Evolutionary conservation across 257 asterid species (phyloP).

Genomic region (Solanum medicagineum): DNA sequence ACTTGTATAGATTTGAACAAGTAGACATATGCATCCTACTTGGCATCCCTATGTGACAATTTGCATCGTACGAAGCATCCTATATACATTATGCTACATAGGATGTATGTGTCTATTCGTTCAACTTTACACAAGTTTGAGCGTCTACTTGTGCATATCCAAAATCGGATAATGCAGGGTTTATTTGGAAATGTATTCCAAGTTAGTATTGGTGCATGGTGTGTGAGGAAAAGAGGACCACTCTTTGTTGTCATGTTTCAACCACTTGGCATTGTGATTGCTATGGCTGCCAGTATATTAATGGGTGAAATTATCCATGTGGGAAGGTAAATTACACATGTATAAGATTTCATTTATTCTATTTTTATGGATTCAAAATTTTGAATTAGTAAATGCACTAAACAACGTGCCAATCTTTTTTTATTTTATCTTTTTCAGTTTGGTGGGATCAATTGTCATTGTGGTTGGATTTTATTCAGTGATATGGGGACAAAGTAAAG

Average conservation of each 20-base stretch:
- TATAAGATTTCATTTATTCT: not conserved
- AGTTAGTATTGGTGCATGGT: constrained; percentile 45
- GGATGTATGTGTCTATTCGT: too few species aligned
- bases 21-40: too few species aligned
- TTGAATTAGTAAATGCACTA: too few species aligned
- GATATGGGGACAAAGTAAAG: constrained; percentile 56
- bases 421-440: constrained; percentile 7
- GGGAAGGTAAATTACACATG: constrained; percentile 35
- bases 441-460: constrained; percentile 41
- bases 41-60: too few species aligned
- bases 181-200: constrained; percentile 54
- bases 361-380: not conserved
- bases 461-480: constrained; percentile 46
- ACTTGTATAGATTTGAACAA: too few species aligned
- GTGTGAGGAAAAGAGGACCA: constrained; percentile 52
- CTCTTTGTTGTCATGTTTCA: constrained; percentile 54
- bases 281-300: constrained; percentile 28
- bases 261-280: constrained; percentile 45
- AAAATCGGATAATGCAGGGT: constrained; percentile 17
- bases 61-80: too few species aligned
- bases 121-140: too few species aligned
- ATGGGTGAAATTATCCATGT: constrained; percentile 48
- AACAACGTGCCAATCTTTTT: too few species aligned
- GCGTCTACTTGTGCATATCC: too few species aligned
- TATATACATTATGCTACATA: too few species aligned